Base-by-base conservation (phyloP, 768 basidiomycete genomes). In the Kwoniella newhampshirensis region DNA sequence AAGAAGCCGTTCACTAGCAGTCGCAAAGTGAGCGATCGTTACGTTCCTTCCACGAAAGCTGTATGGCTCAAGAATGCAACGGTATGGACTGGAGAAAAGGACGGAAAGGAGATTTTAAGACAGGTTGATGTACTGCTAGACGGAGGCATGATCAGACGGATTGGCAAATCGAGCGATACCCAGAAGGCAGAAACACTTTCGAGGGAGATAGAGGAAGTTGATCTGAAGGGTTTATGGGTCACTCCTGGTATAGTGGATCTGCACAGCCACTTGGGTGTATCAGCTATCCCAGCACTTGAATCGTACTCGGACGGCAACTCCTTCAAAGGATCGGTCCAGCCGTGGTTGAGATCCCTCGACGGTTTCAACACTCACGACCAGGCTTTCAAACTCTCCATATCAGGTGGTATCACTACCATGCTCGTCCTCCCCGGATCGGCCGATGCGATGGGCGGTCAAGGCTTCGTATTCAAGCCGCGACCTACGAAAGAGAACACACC, bases 321-420 rank as follows among this genome's bases (percentile, higher is more conserved):
- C 8, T 60, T 59, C 9, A 82, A 87, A 48, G 87, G 86, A 0
- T 82, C 88, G 3, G 81, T 87, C 36, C 54, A 65, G 18, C 76
- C 75, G 8, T 74, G 73, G 85, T 79, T 97, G 25, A 81, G 90
- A 44, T 86, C 83, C 54, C 80, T 91, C 36, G 92, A 97, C 71
- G 89, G 83, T 0, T 81, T 96, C 66, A 87, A 93, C 71, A 91
- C 88, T 0, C 88, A 91, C 58, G 91, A 93, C 68, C 82, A 83
- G 28, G 81, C 86, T 1, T 86, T 86, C 72, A 79, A 80, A 53
- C 80, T 89, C 15, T 83, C 88, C 2, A 85, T 91, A 51, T 82
- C 92, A 3, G 91, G 91, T 9, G 93, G 91, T 15, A 86, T 94
- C 30, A 94, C 93, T 0, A 87, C 90, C 2, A 85, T 83, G 15